Conservation (phyloP, 1,284 basidiomycete species). For the Fomes fomentarius region DNA sequence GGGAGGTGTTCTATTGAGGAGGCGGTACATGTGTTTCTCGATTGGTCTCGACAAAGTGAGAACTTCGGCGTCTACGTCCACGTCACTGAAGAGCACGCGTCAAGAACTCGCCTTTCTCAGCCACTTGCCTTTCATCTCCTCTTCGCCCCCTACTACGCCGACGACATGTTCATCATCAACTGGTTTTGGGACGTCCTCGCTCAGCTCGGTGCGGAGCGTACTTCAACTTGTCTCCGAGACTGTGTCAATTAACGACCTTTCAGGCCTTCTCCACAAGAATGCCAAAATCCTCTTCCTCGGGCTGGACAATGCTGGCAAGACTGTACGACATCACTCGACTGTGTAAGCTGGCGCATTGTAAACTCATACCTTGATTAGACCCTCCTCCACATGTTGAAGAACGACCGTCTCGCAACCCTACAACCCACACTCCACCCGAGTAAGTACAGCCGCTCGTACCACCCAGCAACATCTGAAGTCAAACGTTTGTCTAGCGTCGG, state of each 20-base stretch:
- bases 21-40: conserved; percentile 1
- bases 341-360: no score
- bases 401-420: conserved; percentile 95
- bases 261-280: conserved; percentile 97
- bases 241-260: conserved; percentile 1
- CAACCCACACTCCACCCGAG: conserved; percentile 99
- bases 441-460: conserved; percentile 40
- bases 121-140: conserved; percentile 21
- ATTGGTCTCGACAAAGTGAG: conserved; percentile 12
- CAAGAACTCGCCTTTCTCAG: conserved; percentile 18
- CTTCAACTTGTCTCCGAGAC: neutral
- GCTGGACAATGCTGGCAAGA: conserved; percentile 99
- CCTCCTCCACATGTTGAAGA: conserved; percentile 99
- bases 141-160: conserved; percentile 25
- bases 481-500: conserved; percentile 70
- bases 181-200: conserved; percentile 97
- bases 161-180: conserved; percentile 82
- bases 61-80: conserved; percentile 22
- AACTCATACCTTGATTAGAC: no score
- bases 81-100: conserved; percentile 26
- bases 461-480: neutral
- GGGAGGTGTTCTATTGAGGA: no score
- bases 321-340: conserved; percentile 62
- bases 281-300: conserved; percentile 99
- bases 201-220: conserved; percentile 73